These are phyloP conservation scores for Viola pubescens DNA, from an alignment of 441 rosid genomes.

Conservation along the genomic window DNA sequence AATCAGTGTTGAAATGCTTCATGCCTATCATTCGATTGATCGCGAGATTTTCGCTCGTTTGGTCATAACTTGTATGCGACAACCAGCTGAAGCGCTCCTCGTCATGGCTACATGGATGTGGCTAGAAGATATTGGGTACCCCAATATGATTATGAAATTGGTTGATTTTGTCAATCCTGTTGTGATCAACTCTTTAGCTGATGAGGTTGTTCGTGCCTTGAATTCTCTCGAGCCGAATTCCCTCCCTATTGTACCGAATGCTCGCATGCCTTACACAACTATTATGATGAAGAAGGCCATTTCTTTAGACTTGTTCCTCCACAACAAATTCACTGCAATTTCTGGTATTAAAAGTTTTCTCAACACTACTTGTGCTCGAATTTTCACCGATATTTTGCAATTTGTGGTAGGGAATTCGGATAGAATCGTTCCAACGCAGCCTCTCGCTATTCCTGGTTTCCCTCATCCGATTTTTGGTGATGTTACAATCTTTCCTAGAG, in stretches of 20 bases:
- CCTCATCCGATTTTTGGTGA: constrained; percentile 54
- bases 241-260: neutral
- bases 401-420: neutral
- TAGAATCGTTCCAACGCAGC: neutral
- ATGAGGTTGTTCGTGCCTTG: constrained; percentile 38
- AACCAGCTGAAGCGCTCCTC: constrained; percentile 43
- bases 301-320: constrained; percentile 25
- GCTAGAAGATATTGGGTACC: constrained; percentile 48
- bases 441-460: constrained; percentile 43
- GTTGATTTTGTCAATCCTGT: constrained; percentile 18
- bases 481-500: constrained; percentile 24
- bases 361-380: constrained; percentile 35
- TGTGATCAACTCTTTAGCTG: constrained; percentile 25
- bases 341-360: constrained; percentile 43
- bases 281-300: constrained; percentile 22
- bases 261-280: constrained; percentile 30
- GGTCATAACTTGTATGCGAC: constrained; percentile 25
- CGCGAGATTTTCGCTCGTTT: constrained; percentile 40
- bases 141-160: constrained; percentile 30
- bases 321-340: constrained; percentile 38
- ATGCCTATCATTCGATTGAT: constrained; percentile 39
- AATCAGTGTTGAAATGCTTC: constrained; percentile 28
- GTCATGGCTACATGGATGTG: constrained; percentile 59
- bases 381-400: constrained; percentile 45
- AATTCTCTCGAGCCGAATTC: constrained; percentile 19